These are phyloP conservation scores for Arthroderma sp. DNA, from an alignment of 2,329 filamentous ascomycete species.

Conservation along the genomic window DNA sequence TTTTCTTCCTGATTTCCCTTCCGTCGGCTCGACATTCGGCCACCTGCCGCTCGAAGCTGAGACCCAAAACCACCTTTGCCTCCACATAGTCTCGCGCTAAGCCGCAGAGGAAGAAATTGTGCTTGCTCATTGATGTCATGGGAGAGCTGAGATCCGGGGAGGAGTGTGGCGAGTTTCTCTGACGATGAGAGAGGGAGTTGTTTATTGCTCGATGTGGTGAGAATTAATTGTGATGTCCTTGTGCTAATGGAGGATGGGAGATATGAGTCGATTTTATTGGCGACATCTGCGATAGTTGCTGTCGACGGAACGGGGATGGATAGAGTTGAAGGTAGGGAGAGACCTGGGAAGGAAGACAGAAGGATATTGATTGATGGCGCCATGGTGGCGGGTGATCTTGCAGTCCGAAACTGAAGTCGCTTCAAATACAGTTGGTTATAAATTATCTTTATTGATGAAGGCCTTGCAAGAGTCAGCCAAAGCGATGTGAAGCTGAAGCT, in stretches of 20 bases:
- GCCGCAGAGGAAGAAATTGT: conserved; percentile 68
- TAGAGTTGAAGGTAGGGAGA: conserved; percentile 70
- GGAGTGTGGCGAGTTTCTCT: conserved; percentile 47
- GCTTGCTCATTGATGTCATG: conserved; percentile 32
- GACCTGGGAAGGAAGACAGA: conserved; percentile 69
- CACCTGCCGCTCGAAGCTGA: conserved; percentile 87
- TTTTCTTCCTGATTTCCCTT: conserved; percentile 71
- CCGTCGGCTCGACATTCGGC: conserved; percentile 94
- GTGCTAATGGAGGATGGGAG: conserved; percentile 45
- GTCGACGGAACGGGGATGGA: conserved; percentile 57
- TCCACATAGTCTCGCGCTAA: conserved; percentile 67
- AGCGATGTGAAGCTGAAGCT: too few relatives aligned
- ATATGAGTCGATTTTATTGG: conserved; percentile 43
- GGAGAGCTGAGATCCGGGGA: conserved; percentile 32
- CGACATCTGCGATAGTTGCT: conserved; percentile 55
- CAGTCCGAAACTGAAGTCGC: neutral
- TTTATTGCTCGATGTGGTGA: conserved; percentile 72
- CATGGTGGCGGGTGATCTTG: conserved; percentile 3
- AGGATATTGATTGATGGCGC: conserved; percentile 55
- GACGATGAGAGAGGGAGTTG: conserved; percentile 46
- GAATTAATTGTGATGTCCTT: conserved; percentile 46
- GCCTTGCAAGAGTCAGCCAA: too few relatives aligned
- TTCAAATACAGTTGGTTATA: neutral
- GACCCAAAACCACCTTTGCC: conserved; percentile 98
- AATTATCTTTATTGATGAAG: neutral